A percentile compares a stretch with the other conserved stretches of the same genome.
Evolutionary conservation across 768 basidiomycete genomes (phyloP).

Genomic region (Tulasnella calospora): DNA sequence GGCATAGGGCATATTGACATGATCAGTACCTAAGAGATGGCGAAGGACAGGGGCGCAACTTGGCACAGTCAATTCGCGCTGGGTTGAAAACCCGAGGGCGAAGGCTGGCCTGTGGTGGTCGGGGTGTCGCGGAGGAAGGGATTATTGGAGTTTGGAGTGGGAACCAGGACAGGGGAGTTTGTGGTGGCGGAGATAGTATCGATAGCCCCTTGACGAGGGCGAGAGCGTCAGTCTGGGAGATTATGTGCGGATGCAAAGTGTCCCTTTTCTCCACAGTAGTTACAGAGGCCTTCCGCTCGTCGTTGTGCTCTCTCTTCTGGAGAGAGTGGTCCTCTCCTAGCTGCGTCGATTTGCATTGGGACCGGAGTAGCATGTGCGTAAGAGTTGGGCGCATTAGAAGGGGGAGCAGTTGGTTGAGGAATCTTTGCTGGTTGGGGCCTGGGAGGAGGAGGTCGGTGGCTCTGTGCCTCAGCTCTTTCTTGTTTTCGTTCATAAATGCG

Average conservation of each 20-base stretch:
- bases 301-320: background rate
- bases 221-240: too few species aligned
- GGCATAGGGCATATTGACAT: background rate
- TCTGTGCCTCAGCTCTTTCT: too few species aligned
- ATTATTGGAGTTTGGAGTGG: background rate
- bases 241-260: background rate
- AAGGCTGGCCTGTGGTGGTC: background rate
- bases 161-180: background rate
- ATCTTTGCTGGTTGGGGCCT: background rate
- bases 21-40: background rate
- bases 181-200: too few species aligned
- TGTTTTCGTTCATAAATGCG: background rate
- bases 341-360: background rate
- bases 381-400: background rate
- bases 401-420: background rate
- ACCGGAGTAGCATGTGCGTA: background rate
- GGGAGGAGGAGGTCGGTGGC: too few species aligned
- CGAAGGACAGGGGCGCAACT: too few species aligned
- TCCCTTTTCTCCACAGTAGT: background rate
- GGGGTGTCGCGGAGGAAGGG: background rate
- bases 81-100: background rate
- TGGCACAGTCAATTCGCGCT: background rate
- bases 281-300: background rate
- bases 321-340: background rate
- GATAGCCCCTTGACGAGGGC: background rate